These are phyloP conservation scores for Trichomonascaceae sp. DNA, from an alignment of 1,139 yeast species.

Conservation along the genomic window DNA sequence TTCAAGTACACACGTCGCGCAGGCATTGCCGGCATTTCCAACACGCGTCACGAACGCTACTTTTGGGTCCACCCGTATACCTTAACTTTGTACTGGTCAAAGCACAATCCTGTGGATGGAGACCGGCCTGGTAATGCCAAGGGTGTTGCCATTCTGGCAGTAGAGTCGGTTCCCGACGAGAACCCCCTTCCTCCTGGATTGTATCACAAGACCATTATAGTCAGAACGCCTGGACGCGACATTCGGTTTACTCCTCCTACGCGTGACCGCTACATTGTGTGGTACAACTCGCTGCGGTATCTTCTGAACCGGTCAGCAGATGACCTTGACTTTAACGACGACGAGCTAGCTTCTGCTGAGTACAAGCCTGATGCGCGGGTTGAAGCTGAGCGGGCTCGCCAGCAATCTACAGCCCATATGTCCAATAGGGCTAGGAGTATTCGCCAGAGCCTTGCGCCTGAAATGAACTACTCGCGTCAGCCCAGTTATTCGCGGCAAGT, in stretches of 20 bases:
- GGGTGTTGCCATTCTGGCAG: conserved; percentile 71
- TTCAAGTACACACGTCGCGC: conserved; percentile 80
- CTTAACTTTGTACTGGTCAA: conserved; percentile 81
- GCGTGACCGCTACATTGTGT: conserved; percentile 76
- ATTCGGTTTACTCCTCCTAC: conserved; percentile 80
- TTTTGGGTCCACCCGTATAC: conserved; percentile 97
- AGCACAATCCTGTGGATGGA: conserved; percentile 55
- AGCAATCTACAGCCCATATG: too few relatives aligned
- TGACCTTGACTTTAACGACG: conserved; percentile 38
- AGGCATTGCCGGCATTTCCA: conserved; percentile 61
- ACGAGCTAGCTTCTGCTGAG: conserved; percentile 11
- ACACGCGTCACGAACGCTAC: conserved; percentile 76
- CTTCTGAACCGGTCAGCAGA: conserved; percentile 57
- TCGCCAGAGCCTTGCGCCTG: conserved; percentile 20
- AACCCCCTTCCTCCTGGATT: conserved; percentile 88
- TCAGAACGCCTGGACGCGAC: conserved; percentile 55
- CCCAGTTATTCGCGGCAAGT: background rate
- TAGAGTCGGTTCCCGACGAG: conserved; percentile 69
- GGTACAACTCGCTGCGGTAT: conserved; percentile 79
- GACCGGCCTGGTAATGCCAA: conserved; percentile 44
- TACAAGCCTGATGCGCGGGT: conserved; percentile 12
- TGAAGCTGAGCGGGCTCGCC: conserved; percentile 13
- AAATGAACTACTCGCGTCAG: conserved; percentile 13
- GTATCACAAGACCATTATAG: conserved; percentile 70
- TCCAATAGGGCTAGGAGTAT: conserved; percentile 14